Percentiles rank a stretch among this genome's conserved stretches.
Conservation (phyloP, 2,329 filamentous ascomycete species). For the Ilyonectria destructans region DNA sequence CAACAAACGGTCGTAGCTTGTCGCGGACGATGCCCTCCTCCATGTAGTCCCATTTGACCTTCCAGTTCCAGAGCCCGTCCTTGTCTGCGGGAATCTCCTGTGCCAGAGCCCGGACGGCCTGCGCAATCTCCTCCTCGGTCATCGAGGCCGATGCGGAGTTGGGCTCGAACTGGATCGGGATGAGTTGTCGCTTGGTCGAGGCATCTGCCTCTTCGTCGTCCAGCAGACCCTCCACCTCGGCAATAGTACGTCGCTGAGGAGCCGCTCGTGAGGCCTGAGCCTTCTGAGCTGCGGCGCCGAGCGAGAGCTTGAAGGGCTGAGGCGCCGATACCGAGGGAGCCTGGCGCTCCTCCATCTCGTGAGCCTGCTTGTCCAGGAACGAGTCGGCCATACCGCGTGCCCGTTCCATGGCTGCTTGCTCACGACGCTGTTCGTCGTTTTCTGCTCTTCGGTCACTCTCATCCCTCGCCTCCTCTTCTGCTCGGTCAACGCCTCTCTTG, state of each 20-base stretch:
- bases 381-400: constrained; percentile 90
- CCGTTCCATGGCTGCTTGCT: constrained; percentile 81
- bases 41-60: constrained; percentile 92
- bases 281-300: constrained; percentile 89
- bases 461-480: constrained; percentile 83
- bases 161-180: constrained; percentile 87
- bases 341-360: constrained; percentile 76
- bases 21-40: constrained; percentile 86
- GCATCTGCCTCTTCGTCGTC: constrained; percentile 93
- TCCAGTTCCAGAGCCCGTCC: constrained; percentile 91
- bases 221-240: constrained; percentile 93
- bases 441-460: constrained; percentile 88
- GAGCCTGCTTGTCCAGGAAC: constrained; percentile 88
- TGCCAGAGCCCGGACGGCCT: constrained; percentile 86
- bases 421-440: constrained; percentile 79
- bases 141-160: constrained; percentile 75
- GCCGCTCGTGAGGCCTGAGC: constrained; percentile 71
- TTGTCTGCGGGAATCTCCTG: constrained; percentile 92
- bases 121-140: constrained; percentile 89
- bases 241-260: constrained; percentile 82
- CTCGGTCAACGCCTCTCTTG: constrained; percentile 82
- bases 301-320: constrained; percentile 91
- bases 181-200: constrained; percentile 80
- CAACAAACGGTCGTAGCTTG: constrained; percentile 93
- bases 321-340: constrained; percentile 67